A percentile compares a stretch with the other conserved stretches of the same genome.
Evolutionary conservation across 2,329 filamentous ascomycete genomes (phyloP).

Genomic region (Colletotrichum tropicale): DNA sequence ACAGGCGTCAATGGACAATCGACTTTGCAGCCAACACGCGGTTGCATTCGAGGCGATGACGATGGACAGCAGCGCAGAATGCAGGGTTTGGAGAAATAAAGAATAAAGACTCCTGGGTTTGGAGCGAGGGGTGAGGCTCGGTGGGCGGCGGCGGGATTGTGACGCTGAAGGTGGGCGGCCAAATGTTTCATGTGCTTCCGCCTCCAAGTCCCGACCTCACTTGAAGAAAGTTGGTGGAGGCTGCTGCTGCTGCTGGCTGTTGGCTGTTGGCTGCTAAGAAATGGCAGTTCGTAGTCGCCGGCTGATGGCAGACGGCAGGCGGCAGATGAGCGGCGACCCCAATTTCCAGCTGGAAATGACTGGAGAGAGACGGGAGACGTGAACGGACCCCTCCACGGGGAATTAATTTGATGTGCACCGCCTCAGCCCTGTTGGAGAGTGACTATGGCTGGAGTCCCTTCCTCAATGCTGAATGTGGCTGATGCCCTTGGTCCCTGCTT

Average conservation of each 20-base stretch:
- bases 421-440: neutral
- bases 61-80: neutral
- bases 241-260: neutral
- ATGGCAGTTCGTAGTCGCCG: neutral
- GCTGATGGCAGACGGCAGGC: neutral
- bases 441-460: neutral
- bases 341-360: neutral
- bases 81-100: neutral
- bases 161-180: neutral
- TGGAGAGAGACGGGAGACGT: neutral
- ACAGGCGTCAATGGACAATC: neutral
- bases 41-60: neutral
- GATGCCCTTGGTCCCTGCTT: neutral
- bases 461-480: neutral
- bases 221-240: neutral
- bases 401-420: neutral
- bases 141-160: neutral
- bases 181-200: slow-evolving; percentile 17
- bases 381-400: neutral
- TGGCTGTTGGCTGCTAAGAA: neutral
- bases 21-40: neutral
- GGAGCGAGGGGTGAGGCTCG: neutral
- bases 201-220: neutral
- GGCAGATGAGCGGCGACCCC: neutral
- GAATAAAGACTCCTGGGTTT: neutral